Base-by-base conservation (phyloP, 1,139 yeast genomes). In the Blastobotrys raffinosifermentans region DNA sequence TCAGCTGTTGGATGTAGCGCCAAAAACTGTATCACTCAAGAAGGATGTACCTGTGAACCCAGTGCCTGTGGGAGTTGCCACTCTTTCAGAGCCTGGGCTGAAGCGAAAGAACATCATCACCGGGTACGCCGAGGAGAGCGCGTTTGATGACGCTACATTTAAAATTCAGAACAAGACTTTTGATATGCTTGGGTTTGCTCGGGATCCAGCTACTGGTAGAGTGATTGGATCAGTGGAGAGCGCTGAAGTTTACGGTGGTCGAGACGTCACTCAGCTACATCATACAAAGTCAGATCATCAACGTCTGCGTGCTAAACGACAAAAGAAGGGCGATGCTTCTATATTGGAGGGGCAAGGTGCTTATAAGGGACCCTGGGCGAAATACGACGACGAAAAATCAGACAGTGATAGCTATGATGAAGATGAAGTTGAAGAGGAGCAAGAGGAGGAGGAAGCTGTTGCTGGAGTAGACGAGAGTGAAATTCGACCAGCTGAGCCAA, bases 231-330 rank as follows among this genome's bases (percentile, higher is more conserved):
- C 58, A 31, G 26, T 32, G n/a, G 45, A 41, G 4, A 34, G 40
- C 18, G 58, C 53, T n/a, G 35, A 20, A 18, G 29, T 20, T 5
- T 39, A 44, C 30, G 37, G 38, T 11, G 50, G 50, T 8, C 44
- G 40, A 13, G 50, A 47, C 25, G 32, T 56, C 37, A 48, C 72
- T 31, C 57, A 60, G 38, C n/a, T n/a, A n/a, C n/a, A n/a, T n/a
- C n/a, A n/a, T n/a, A 48, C 44, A 11, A 66, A 63, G 38, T 75
- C 73, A 1, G 67, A 67, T 40, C 76, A 69, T 46, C 50, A 55
- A 29, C 83, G 82, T 0, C 80, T 85, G 0, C 77, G 83, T 81
- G 81, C 80, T 0, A 59, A 61, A 16, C 74, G 67, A 38, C 48
- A 36, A 34, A 48, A 47, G 27, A 32, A 32, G 16, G 38, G 32